phyloP scores from a whole-genome alignment of 192 early-diverging fungal species.

The Backusella luteola region DNA sequence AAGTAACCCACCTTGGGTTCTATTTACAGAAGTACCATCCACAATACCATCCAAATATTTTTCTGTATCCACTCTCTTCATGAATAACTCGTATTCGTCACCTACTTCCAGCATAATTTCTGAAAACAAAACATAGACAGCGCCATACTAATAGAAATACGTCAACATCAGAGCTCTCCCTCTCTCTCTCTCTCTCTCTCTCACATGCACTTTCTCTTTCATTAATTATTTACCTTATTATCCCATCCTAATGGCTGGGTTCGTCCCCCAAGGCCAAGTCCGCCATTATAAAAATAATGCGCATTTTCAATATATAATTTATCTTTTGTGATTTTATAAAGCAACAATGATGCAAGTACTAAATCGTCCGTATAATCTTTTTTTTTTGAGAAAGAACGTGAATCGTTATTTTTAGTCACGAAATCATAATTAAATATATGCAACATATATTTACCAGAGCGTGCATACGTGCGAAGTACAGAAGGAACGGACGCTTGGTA shows the following conservation, averaged over 20 bases:
- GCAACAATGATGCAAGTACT: constrained; percentile 48
- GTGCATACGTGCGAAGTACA: constrained; percentile 35
- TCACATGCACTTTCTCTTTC: background rate
- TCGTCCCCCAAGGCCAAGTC: constrained; percentile 16
- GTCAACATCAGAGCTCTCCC: background rate
- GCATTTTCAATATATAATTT: constrained; percentile 40
- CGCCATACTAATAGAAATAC: constrained; percentile 25
- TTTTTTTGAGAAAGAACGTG: background rate
- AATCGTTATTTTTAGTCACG: no score
- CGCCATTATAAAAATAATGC: constrained; percentile 33
- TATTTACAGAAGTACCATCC: background rate
- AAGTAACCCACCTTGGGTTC: constrained; percentile 41
- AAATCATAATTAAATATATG: background rate
- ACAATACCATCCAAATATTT: constrained; percentile 35
- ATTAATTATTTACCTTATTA: constrained; percentile 26
- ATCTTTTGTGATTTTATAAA: constrained; percentile 48
- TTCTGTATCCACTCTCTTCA: constrained; percentile 31
- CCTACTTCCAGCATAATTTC: constrained; percentile 17
- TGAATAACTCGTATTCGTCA: background rate
- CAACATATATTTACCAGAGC: constrained; percentile 18
- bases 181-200: background rate
- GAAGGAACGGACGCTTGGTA: constrained; percentile 44
- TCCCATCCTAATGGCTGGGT: constrained; percentile 46
- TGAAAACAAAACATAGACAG: constrained; percentile 44
- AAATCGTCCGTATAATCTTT: constrained; percentile 42